Base-by-base conservation (phyloP, 106 monocot genomes). In the Platanthera zijinensis region DNA sequence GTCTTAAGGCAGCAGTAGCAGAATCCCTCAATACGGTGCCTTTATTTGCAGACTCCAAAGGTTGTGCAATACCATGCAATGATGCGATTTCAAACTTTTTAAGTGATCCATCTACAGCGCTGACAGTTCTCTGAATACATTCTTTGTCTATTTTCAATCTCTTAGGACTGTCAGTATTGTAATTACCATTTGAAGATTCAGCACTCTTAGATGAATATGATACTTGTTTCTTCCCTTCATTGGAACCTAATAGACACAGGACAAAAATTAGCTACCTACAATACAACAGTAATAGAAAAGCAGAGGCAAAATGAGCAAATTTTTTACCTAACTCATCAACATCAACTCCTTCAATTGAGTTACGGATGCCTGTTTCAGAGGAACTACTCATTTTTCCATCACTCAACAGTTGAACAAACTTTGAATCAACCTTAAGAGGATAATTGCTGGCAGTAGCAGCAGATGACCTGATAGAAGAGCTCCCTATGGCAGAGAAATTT, bases 21-120 rank as follows among this genome's bases (percentile, higher is more conserved):
- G 61, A 52, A 39, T 89, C 89, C 69, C 81, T 88, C 21, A 8
- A 59, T 83, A 82, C 89, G 61, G 71, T 72, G 54, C 86, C 90
- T 30, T 39, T 76, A 39, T 81, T 15, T 0, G 54, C 8, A 22
- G 73, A 59, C 39, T 78, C 80, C 32, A 69, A 48, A 51, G 50
- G 30, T 48, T 77, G 80, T 62, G 30, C 56, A 51, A 48, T 12
- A 46, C 67, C 79, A 49, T 48, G 17, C 4, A 62, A 51, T n/a
- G 61, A 28, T 47, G 64, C 28, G 21, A 76, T 53, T 50, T 75
- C 75, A 64, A 63, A 52, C 10, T 76, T 75, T n/a, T 73, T 18
- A 11, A 45, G 66, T 25, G 69, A 74, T 54, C 17, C 63, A 74
- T 81, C 80, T 28, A 71, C 10, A 77, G 54, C 32, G 59, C 30